Conservation (phyloP, 148 eudicot genomes). For the Rhododendron ovatum region DNA sequence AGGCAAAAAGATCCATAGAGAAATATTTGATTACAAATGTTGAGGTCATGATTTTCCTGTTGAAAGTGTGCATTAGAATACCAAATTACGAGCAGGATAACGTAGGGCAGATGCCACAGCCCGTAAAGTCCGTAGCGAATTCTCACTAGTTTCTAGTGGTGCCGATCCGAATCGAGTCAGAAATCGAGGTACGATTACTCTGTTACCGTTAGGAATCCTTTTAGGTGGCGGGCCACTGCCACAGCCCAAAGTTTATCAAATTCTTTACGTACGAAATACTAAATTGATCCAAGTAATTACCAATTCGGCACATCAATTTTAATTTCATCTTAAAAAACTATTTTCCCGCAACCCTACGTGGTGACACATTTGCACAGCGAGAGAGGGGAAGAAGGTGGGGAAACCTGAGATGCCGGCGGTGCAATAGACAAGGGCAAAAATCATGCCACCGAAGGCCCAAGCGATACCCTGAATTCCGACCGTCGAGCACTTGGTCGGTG, state of each 20-base stretch:
- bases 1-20: not conserved
- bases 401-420: conserved; percentile 60
- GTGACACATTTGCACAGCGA: no score
- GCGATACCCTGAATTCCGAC: conserved; percentile 62
- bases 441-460: conserved; percentile 66
- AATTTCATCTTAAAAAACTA: no score
- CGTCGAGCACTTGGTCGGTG: conserved; percentile 34
- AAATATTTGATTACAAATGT: not conserved
- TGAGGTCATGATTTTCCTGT: not conserved
- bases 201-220: no score
- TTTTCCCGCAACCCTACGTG: no score
- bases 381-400: not conserved
- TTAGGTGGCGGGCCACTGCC: no score
- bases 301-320: no score
- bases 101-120: not conserved
- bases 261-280: no score
- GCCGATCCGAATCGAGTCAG: no score
- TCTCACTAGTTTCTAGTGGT: not conserved
- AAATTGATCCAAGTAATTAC: no score
- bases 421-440: conserved; percentile 58
- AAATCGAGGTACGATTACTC: no score
- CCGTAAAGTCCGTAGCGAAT: not conserved
- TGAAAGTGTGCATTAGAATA: not conserved
- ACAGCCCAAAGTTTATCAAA: no score
- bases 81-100: not conserved